Percentiles rank a stretch among this genome's conserved stretches.
Conservation (phyloP, 257 asterid species). For the Fraxinus anomala region DNA sequence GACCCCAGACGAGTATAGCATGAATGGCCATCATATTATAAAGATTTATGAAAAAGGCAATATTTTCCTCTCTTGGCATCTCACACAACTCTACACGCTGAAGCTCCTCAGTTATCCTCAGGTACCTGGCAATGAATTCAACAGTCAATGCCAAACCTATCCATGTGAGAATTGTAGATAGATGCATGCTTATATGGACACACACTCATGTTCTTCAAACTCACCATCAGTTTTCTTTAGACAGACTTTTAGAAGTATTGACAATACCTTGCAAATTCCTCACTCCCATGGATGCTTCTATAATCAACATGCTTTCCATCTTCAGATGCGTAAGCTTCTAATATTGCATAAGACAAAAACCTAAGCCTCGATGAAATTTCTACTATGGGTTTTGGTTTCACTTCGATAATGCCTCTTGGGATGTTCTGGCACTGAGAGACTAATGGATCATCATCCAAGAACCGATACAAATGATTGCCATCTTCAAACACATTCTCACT, state of each 20-base stretch:
- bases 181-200: not conserved
- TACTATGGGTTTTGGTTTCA: constrained; percentile 72
- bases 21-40: constrained; percentile 76
- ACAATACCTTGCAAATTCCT: constrained; percentile 86
- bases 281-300: constrained; percentile 84
- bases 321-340: constrained; percentile 82
- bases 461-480: constrained; percentile 75
- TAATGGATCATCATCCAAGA: constrained; percentile 79
- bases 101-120: constrained; percentile 85
- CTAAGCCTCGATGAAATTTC: constrained; percentile 82
- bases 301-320: constrained; percentile 78
- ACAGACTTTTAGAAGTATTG: not conserved
- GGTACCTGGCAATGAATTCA: constrained; percentile 50
- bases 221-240: not conserved
- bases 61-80: constrained; percentile 81
- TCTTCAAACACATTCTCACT: constrained; percentile 82
- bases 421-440: constrained; percentile 81
- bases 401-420: constrained; percentile 79
- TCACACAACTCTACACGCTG: constrained; percentile 71
- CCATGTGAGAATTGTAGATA: constrained; percentile 9
- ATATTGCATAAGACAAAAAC: constrained; percentile 58
- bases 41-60: constrained; percentile 80
- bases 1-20: constrained; percentile 74
- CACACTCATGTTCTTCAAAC: not conserved
- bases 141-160: constrained; percentile 3